A percentile compares a stretch with the other conserved stretches of the same genome.
Conservation (phyloP, 129 eudicot genomes). For the Pittosporum tobira region DNA sequence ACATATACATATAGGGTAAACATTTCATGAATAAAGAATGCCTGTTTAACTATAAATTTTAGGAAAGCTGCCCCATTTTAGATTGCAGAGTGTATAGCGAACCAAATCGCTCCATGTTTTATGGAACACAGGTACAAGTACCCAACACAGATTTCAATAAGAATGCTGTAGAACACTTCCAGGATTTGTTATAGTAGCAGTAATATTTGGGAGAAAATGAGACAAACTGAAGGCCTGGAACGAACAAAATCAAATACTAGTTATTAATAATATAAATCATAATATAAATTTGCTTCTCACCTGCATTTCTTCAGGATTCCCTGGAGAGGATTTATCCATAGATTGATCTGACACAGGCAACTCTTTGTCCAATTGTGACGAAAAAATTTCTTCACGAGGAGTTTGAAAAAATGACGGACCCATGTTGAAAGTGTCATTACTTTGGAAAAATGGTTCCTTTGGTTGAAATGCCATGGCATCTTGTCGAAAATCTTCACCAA, state of each 20-base stretch:
- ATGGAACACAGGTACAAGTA: background rate
- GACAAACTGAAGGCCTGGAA: too few relatives aligned
- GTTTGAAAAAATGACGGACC: constrained; percentile 64
- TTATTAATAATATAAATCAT: constrained; percentile 10
- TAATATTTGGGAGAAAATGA: too few relatives aligned
- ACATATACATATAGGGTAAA: too few relatives aligned
- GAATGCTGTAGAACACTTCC: background rate
- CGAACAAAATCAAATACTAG: constrained; percentile 2
- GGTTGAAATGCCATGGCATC: constrained; percentile 43
- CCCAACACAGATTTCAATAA: background rate
- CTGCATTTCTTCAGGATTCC: constrained; percentile 18
- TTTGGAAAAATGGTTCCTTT: constrained; percentile 57
- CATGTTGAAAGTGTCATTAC: constrained; percentile 71
- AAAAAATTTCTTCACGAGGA: too few relatives aligned
- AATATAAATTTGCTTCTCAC: constrained; percentile 19
- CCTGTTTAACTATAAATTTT: too few relatives aligned
- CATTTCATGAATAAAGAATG: too few relatives aligned
- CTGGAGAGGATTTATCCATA: constrained; percentile 19
- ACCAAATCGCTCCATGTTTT: too few relatives aligned
- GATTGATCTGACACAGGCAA: constrained; percentile 20
- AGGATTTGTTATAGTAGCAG: background rate
- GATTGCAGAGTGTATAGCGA: too few relatives aligned
- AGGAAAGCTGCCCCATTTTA: too few relatives aligned
- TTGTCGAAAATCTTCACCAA: constrained; percentile 52
- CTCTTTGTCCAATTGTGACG: constrained; percentile 22